These are phyloP conservation scores for Pythium monospermum DNA, from an alignment of 352 stramenopile genomes.

Conservation along the genomic window DNA sequence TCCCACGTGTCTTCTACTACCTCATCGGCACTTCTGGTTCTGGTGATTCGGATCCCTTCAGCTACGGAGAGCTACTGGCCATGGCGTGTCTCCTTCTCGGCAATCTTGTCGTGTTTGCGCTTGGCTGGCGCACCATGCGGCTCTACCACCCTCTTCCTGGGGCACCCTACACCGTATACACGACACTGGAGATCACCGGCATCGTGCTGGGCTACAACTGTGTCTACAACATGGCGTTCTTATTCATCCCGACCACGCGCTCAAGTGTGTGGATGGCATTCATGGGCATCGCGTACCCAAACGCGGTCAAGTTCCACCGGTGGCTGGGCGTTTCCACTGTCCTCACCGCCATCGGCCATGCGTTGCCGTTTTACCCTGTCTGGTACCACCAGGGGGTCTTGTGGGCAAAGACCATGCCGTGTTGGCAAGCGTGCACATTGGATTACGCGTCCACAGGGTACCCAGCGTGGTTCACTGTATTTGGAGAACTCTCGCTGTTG, in stretches of 20 bases:
- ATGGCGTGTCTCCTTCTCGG: slow-evolving; percentile 33
- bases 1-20: slow-evolving; percentile 5
- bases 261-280: slow-evolving; percentile 40
- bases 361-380: slow-evolving; percentile 16
- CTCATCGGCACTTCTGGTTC: too few species aligned
- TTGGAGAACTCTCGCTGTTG: slow-evolving; percentile 32
- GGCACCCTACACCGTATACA: slow-evolving; percentile 36
- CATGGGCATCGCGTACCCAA: slow-evolving; percentile 35
- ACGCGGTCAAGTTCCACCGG: slow-evolving; percentile 39
- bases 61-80: slow-evolving; percentile 66
- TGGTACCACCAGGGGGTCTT: slow-evolving; percentile 23
- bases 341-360: slow-evolving; percentile 19
- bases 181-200: slow-evolving; percentile 32
- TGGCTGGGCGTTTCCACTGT: slow-evolving; percentile 33
- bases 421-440: slow-evolving; percentile 34
- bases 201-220: slow-evolving; percentile 26
- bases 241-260: slow-evolving; percentile 31
- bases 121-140: slow-evolving; percentile 28
- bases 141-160: slow-evolving; percentile 11
- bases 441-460: slow-evolving; percentile 14
- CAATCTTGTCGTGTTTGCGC: slow-evolving; percentile 53
- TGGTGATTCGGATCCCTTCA: slow-evolving; percentile 30
- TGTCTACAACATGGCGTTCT: slow-evolving; percentile 41
- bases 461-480: slow-evolving; percentile 36
- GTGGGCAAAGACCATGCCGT: slow-evolving; percentile 26